Percentiles rank a stretch among this genome's conserved stretches.
Conservation (phyloP, 345 rosid species). For the Sonneratia alba region DNA sequence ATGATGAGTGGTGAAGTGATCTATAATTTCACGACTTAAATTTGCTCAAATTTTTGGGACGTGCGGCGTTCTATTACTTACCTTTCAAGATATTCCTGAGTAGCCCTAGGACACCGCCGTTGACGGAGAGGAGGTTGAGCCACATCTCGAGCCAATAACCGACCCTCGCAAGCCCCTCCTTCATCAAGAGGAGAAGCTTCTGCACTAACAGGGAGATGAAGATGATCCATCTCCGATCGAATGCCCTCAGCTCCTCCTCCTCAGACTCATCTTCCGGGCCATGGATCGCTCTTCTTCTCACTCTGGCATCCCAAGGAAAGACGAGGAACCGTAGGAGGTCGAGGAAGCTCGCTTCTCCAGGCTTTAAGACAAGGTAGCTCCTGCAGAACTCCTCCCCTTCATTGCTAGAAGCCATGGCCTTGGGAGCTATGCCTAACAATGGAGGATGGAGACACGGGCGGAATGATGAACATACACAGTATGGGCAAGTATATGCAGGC, state of each 20-base stretch:
- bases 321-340: slow-evolving; percentile 27
- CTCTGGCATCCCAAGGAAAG: slow-evolving; percentile 13
- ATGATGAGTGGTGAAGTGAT: background rate
- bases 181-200: slow-evolving; percentile 22
- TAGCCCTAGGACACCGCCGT: slow-evolving; percentile 33
- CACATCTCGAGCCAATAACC: slow-evolving; percentile 22
- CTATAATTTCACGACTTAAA: no score
- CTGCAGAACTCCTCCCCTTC: background rate
- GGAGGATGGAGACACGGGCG: background rate
- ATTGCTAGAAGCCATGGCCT: background rate
- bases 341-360: slow-evolving; percentile 28
- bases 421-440: background rate
- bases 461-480: background rate
- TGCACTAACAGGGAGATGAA: slow-evolving; percentile 38
- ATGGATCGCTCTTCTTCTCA: slow-evolving; percentile 17
- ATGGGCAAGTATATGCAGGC: background rate
- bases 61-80: background rate
- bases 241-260: slow-evolving; percentile 6
- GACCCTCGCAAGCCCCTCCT: slow-evolving; percentile 11
- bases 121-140: slow-evolving; percentile 35
- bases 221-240: slow-evolving; percentile 39
- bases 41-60: background rate
- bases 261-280: slow-evolving; percentile 8
- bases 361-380: slow-evolving; percentile 24
- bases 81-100: slow-evolving; percentile 27